Evolutionary conservation across 2,329 filamentous ascomycete species (phyloP).

Genomic region (Ophiostoma piceae): DNA sequence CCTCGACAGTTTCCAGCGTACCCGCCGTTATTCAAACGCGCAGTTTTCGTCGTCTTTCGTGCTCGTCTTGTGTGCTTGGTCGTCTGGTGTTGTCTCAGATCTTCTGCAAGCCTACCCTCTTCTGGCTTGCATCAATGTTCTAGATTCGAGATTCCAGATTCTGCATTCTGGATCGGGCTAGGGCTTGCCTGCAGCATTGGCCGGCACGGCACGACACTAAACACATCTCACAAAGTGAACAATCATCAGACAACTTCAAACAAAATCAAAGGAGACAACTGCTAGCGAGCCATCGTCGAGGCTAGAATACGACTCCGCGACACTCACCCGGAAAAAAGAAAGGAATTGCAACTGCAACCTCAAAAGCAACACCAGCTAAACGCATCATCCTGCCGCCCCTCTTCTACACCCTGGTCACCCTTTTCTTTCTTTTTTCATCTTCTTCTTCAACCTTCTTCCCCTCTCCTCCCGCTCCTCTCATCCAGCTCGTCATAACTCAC

Average conservation of each 20-base stretch:
- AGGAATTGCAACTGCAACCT: neutral
- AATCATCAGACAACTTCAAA: neutral
- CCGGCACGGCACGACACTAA: neutral
- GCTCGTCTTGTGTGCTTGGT: neutral
- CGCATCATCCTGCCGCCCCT: neutral
- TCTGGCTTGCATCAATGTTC: neutral
- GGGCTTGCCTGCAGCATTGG: neutral
- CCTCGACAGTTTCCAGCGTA: neutral
- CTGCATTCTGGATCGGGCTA: neutral
- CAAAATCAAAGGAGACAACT: neutral
- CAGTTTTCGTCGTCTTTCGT: neutral
- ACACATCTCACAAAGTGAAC: neutral
- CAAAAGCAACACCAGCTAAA: neutral
- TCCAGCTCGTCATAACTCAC: neutral
- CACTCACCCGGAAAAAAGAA: neutral
- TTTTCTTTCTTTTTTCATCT: neutral
- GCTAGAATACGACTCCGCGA: neutral
- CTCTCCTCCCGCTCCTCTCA: neutral
- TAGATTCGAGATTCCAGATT: neutral
- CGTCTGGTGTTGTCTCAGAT: neutral
- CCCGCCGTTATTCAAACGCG: neutral
- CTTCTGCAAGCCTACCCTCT: neutral
- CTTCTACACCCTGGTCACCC: neutral
- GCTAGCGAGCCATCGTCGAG: neutral
- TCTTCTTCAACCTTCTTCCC: neutral